Evolutionary conservation across 2,329 filamentous ascomycete genomes (phyloP), one percentile per base, ranked within the genome.

Genomic region (Onygenales sp.): DNA sequence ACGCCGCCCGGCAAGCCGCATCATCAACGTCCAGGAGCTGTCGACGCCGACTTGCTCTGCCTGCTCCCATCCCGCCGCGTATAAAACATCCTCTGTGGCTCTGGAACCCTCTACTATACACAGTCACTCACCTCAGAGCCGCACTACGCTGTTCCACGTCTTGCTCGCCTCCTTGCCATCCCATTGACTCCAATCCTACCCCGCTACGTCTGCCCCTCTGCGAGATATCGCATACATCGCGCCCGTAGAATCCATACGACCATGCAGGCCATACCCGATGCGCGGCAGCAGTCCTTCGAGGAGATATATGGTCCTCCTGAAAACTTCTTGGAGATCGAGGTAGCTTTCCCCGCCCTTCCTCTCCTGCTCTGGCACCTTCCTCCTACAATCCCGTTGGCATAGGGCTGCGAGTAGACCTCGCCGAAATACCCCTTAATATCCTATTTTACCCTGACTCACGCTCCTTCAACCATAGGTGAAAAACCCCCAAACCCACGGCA

Each of bases 291-390:
- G 77, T 93, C 87, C 67, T 97, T 96, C 68, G 93, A 98, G 74
- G 93, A 98, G 79, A 95, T 97, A 70, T 98, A 98, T 72, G 93
- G 91, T 11, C 89, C 92, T 47, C 93, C 93, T 5, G 93, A 98
- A 79, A 98, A 98, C 77, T 96, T 97, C 69, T 82, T 98, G 52
- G 93, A 98, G 77, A 95, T 98, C 59, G 93, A 98, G 79, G 91
- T 57, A 57, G 34, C 47, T 50, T 34, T 43, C 21, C 33, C 31
- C 27, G 2, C 34, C 34, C 45, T 33, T 37, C 17, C 36, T 32
- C 13, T 36, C 32, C 36, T 17, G 17, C 33, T 8, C 31, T 37
- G n/a, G 14, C 33, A 8, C 37, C 8, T 49, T 40, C 10, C 47
- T 36, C 47, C 47, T 49, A 17, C 3, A 27, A 27, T 27, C 21